Evolutionary conservation across 169 alveolate species (phyloP).

Genomic region (Eimeria maxima): DNA sequence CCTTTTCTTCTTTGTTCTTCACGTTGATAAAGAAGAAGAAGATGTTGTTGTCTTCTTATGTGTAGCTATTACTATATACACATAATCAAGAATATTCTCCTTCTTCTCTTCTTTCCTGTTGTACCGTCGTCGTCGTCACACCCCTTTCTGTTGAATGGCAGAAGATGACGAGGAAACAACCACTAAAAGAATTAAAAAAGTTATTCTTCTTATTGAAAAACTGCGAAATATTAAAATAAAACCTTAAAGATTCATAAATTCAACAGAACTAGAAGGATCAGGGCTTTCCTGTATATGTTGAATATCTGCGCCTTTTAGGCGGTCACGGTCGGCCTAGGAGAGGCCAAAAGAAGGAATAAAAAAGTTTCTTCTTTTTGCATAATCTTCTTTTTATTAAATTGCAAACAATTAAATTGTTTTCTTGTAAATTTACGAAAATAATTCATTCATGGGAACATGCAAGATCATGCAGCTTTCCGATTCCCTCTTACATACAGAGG

Average conservation of each 20-base stretch:
- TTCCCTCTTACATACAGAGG: neutral
- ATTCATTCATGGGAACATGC: conserved; percentile 17
- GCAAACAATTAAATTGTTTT: neutral
- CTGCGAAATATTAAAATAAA: neutral
- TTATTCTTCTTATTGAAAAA: neutral
- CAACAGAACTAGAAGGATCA: neutral
- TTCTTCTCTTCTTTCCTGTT: no score
- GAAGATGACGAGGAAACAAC: neutral
- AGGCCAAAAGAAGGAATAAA: neutral
- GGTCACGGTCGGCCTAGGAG: conserved; percentile 22
- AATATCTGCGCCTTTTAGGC: neutral
- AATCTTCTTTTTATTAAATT: neutral
- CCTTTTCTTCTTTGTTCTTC: no score
- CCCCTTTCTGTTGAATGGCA: neutral
- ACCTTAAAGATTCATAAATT: neutral
- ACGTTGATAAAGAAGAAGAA: no score
- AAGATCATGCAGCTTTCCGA: neutral
- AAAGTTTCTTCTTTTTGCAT: neutral
- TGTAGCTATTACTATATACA: no score
- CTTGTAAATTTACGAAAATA: neutral
- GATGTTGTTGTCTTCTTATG: no score
- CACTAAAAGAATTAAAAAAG: neutral
- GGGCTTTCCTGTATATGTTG: neutral
- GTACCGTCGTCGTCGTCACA: no score
- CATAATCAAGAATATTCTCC: no score